Base-by-base conservation (phyloP, 208 protist species). In the Leishmania turanica region DNA sequence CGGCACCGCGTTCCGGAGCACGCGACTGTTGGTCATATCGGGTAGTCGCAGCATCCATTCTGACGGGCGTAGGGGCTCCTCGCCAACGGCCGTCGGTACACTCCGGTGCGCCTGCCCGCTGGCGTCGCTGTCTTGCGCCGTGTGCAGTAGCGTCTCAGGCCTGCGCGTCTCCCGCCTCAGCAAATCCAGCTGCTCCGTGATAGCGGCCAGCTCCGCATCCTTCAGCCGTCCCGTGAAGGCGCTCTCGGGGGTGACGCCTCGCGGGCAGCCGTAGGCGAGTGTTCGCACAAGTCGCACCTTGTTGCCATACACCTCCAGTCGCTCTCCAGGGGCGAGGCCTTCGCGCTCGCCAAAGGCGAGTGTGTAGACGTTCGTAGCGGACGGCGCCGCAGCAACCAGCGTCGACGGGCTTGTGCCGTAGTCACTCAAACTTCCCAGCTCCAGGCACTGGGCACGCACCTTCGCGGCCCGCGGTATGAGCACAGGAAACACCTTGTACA, bases 321-420 rank as follows among this genome's bases (percentile, higher is more conserved):
- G 86, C 82, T 92, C 90, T 0, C 91, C 91, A 24, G 86, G 76
- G 21, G 86, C 89, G 21, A 96, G 86, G 0, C 93, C 93, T 62
- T 96, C 93, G 70, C 83, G 80, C 58, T 87, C 86, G 0, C 91
- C 93, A 45, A 93, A 91, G 34, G 93, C 93, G 3, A 95, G 70
- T 8, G 91, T 88, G 77, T 86, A 96, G 45, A 91, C 88, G 85
- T 96, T 96, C 27, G 93, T 95, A 7, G 84, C 80, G 51, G 88
- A 87, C 13, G 86, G 84, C 60, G 87, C 72, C 15, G 90, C 84
- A 2, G 90, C 80, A 27, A 87, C 84, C 2, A 93, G 75, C 42
- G 81, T 87, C 0, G 90, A 89, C 17, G 76, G 83, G 53, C 79
- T 80, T 7, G 76, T 76, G 84, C 88, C 87, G 83, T 90, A 83